Conservation (phyloP, 2,329 filamentous ascomycete genomes). For the Meredithiella fracta region DNA sequence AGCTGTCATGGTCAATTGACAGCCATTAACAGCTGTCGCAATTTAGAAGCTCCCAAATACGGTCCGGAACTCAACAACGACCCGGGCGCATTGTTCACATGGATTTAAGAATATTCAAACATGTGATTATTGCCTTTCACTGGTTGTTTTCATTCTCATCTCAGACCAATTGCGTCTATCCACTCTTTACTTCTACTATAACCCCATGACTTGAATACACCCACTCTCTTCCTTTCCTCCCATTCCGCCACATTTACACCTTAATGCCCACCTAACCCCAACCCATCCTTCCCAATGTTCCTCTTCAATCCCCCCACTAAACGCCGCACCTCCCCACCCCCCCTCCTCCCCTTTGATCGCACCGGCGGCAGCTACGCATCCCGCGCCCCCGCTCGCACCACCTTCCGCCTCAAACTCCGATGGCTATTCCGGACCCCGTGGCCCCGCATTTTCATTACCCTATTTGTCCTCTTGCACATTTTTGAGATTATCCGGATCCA, state of each 20-base stretch:
- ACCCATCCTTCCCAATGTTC: not conserved
- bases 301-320: not conserved
- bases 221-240: not conserved
- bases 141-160: not conserved
- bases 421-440: constrained; percentile 24
- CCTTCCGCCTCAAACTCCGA: constrained; percentile 21
- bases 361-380: constrained; percentile 7
- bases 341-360: constrained; percentile 11
- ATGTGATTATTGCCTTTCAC: not conserved
- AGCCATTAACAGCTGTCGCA: not conserved
- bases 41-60: not conserved
- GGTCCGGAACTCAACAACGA: not conserved
- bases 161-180: not conserved
- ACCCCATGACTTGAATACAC: not conserved
- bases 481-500: constrained; percentile 26
- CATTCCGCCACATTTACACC: not conserved
- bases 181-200: not conserved
- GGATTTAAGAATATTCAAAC: not conserved
- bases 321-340: constrained; percentile 11
- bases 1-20: not conserved
- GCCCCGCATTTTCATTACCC: constrained; percentile 21
- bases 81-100: not conserved
- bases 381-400: not conserved
- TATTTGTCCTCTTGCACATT: constrained; percentile 24
- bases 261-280: not conserved